These are phyloP conservation scores for Dactylella cylindrospora DNA, from an alignment of 2,329 filamentous ascomycete species.

Conservation along the genomic window DNA sequence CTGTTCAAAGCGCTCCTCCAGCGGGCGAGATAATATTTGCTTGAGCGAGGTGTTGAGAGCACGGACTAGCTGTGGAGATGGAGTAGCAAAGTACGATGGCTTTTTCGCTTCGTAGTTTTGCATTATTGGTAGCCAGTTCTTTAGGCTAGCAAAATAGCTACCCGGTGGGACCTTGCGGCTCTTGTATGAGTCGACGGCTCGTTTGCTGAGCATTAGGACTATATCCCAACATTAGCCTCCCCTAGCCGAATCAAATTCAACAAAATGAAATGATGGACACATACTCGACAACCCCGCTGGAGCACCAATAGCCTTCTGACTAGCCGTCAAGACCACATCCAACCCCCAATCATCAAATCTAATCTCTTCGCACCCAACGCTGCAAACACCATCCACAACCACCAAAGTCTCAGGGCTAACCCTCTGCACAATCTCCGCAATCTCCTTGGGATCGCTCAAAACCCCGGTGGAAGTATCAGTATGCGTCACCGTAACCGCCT, in stretches of 20 bases:
- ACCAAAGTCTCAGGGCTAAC: conserved; percentile 90
- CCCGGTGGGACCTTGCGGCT: conserved; percentile 76
- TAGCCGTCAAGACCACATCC: conserved; percentile 89
- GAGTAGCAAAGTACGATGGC: conserved; percentile 95
- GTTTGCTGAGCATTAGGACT: conserved; percentile 84
- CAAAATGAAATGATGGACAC: not conserved
- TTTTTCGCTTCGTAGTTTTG: conserved; percentile 98
- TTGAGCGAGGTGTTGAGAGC: conserved; percentile 85
- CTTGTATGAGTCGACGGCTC: conserved; percentile 79
- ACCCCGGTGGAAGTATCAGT: conserved; percentile 98
- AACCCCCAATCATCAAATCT: conserved; percentile 93
- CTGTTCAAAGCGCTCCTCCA: conserved; percentile 77
- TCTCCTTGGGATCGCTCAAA: conserved; percentile 80
- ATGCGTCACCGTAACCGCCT: conserved; percentile 90
- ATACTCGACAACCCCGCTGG: conserved; percentile 80
- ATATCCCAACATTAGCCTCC: not conserved
- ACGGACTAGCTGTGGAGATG: conserved; percentile 88
- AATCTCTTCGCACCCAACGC: conserved; percentile 93
- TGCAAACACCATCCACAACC: conserved; percentile 95
- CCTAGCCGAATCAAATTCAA: not conserved
- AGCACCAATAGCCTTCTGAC: conserved; percentile 94
- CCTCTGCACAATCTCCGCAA: conserved; percentile 78
- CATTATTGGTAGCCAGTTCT: conserved; percentile 96
- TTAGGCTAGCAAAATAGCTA: conserved; percentile 93
- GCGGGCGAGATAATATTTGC: conserved; percentile 78